Evolutionary conservation across 2,329 filamentous ascomycete genomes (phyloP).

Genomic region (Pseudomassariella vexata): DNA sequence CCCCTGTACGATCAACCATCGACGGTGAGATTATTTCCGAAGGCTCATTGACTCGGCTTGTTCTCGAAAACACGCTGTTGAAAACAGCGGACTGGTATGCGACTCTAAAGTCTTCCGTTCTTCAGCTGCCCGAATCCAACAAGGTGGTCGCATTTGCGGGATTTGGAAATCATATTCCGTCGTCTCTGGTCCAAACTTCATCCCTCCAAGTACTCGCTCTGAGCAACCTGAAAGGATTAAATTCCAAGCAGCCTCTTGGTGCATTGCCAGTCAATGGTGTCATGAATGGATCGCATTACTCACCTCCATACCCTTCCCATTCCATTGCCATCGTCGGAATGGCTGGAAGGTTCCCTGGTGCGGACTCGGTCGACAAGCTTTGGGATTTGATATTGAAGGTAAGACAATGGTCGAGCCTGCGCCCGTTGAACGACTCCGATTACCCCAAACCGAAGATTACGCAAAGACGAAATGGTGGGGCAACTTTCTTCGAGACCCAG

Average conservation of each 20-base stretch:
- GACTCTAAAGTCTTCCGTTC: background rate
- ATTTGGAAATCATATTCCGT: slow-evolving; percentile 2
- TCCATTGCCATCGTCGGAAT: slow-evolving; percentile 28
- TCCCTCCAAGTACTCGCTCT: background rate
- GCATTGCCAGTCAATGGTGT: background rate
- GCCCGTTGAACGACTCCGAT: background rate
- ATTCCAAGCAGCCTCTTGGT: background rate
- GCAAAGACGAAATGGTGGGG: slow-evolving; percentile 20
- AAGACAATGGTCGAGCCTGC: slow-evolving; percentile 4
- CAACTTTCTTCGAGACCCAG: slow-evolving; percentile 18
- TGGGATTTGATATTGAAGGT: slow-evolving; percentile 22
- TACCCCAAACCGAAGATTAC: slow-evolving; percentile 4
- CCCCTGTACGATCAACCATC: background rate
- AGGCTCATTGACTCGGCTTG: slow-evolving; percentile 1
- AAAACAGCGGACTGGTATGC: background rate
- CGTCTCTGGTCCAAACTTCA: background rate
- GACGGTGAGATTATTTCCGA: slow-evolving; percentile 1
- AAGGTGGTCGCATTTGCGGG: slow-evolving; percentile 1
- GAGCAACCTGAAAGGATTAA: background rate
- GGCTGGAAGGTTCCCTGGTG: slow-evolving; percentile 24
- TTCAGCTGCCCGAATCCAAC: background rate
- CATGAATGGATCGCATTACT: background rate
- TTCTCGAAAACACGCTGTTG: background rate
- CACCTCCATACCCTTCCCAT: slow-evolving; percentile 8
- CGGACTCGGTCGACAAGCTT: slow-evolving; percentile 22